These are phyloP conservation scores for Zelopaecilomyces penicillatus DNA, from an alignment of 2,329 filamentous ascomycete species.

Conservation along the genomic window DNA sequence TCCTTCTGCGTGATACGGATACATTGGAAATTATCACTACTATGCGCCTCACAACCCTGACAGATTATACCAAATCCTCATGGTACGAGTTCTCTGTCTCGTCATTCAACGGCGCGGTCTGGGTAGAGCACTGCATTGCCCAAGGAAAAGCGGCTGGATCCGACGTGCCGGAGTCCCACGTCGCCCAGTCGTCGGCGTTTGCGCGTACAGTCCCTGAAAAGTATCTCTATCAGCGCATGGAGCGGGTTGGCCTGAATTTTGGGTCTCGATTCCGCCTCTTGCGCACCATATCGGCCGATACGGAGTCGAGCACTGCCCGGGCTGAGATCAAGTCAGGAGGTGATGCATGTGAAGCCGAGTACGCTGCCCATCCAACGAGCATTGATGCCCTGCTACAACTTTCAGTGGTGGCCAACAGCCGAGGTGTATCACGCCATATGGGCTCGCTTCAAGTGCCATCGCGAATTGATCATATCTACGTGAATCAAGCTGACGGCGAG, in stretches of 20 bases:
- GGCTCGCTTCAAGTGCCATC: no score
- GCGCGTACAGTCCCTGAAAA: background rate
- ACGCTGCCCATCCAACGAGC: conserved; percentile 27
- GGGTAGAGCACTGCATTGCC: conserved; percentile 14
- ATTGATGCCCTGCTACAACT: conserved; percentile 27
- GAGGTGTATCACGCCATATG: no score
- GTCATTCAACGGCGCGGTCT: conserved; percentile 17
- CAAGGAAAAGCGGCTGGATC: conserved; percentile 5
- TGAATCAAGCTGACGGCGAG: no score
- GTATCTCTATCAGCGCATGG: background rate
- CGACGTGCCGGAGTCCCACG: background rate
- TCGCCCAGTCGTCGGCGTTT: no score
- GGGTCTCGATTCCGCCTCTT: background rate
- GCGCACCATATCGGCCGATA: background rate
- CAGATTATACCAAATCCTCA: background rate
- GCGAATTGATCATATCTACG: no score
- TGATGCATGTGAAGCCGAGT: background rate
- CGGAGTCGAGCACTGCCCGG: background rate
- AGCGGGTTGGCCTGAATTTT: background rate
- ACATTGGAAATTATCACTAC: conserved; percentile 8
- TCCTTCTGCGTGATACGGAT: conserved; percentile 1
- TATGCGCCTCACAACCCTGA: conserved; percentile 3
- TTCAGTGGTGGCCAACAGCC: conserved; percentile 14
- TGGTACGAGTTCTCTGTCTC: conserved; percentile 7
- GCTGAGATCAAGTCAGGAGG: no score